Evolutionary conservation across 2,329 filamentous ascomycete genomes (phyloP).

Genomic region (Plectosphaerella plurivora): DNA sequence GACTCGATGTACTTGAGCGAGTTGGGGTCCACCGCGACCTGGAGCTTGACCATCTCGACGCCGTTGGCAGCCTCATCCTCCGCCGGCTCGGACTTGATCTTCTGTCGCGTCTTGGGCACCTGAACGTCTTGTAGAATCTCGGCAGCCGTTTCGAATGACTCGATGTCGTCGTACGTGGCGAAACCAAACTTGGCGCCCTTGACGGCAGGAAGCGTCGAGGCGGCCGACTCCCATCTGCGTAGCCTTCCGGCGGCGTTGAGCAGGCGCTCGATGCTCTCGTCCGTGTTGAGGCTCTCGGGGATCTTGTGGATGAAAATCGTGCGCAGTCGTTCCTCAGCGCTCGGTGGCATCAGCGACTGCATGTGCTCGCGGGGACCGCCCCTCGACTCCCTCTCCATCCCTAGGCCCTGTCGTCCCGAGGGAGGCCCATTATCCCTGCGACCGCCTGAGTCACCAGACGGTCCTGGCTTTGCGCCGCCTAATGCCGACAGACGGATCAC

Average conservation of each 20-base stretch:
- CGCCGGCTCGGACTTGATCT: conserved; percentile 36
- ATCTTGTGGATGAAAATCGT: conserved; percentile 90
- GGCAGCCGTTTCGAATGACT: conserved; percentile 79
- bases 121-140: conserved; percentile 79
- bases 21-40: conserved; percentile 75
- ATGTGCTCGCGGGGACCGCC: conserved; percentile 63
- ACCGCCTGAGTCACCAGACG: conserved; percentile 27
- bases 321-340: conserved; percentile 82
- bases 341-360: conserved; percentile 74
- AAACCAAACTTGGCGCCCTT: conserved; percentile 90
- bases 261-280: conserved; percentile 75
- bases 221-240: conserved; percentile 78
- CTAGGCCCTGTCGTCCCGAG: conserved; percentile 43
- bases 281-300: conserved; percentile 70
- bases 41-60: conserved; percentile 66
- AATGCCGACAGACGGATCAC: conserved; percentile 89
- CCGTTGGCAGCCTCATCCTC: conserved; percentile 41
- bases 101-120: conserved; percentile 75
- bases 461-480: conserved; percentile 55
- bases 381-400: conserved; percentile 62
- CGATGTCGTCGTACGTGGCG: conserved; percentile 88
- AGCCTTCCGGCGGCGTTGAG: conserved; percentile 73
- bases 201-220: conserved; percentile 55
- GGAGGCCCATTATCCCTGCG: conserved; percentile 41
- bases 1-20: conserved; percentile 83